Evolutionary conservation across 257 asterid genomes (phyloP), one percentile per base, ranked within the genome.

Genomic region (Rauvolfia tetraphylla): DNA sequence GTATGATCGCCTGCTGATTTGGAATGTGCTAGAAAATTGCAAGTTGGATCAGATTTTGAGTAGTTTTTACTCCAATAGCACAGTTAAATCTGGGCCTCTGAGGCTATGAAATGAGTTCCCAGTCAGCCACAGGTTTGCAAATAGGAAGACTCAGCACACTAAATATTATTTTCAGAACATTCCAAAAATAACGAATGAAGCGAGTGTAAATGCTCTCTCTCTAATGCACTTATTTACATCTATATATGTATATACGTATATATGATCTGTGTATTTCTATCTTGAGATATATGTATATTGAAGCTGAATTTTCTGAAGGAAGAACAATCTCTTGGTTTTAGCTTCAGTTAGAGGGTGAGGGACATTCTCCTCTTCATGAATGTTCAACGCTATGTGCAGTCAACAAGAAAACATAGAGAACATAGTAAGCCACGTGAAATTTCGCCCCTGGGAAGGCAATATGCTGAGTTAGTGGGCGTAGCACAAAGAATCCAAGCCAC

Each of bases 401-500:
- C 42, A 44, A 48, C 3, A 10, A 66, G 8, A 8, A 38, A 57
- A 31, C 15, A 65, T 5, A 23, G 0, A 48, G 29, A 41, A 48
- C 29, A 53, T 18, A 48, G 63, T 22, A 33, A 63, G 34, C 23
- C 34, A 31, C 23, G 46, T 29, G 73, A 20, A 23, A 20, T 23
- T 76, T 67, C n/a, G 33, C 62, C 59, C 17, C 17, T 75, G 23
- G 65, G 59, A 72, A 72, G 44, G 29, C 18, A 17, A 2, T 2
- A 14, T 51, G 68, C 56, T 71, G 15, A 25, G 62, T 69, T 75
- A 78, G 81, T 78, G 83, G 75, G 67, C 25, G 51, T 39, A 74
- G 72, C 13, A 68, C 66, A 61, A 36, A 59, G 83, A 79, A 82
- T 79, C 78, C 18, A 70, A 75, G 67, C 68, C 82, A 78, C 80